These are phyloP conservation scores for Avena sativa DNA, from an alignment of 176 grass and related monocot genomes.

Conservation along the genomic window DNA sequence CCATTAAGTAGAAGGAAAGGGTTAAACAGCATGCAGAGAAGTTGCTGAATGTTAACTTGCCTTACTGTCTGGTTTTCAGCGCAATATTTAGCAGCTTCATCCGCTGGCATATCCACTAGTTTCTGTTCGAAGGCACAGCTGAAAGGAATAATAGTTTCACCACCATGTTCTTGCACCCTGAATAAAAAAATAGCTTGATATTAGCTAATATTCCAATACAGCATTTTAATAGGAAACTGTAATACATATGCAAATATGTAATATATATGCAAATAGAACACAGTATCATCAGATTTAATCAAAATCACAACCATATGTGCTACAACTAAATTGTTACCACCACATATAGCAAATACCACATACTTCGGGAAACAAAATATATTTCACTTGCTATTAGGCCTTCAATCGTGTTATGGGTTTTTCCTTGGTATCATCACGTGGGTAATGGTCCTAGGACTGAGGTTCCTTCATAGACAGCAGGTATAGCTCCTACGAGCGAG, in stretches of 20 bases:
- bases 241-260: not conserved
- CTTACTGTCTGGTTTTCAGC: constrained; percentile 78
- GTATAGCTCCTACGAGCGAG: not conserved
- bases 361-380: not conserved
- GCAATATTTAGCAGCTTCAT: constrained; percentile 99
- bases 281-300: not conserved
- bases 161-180: constrained; percentile 98
- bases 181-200: constrained; percentile 18
- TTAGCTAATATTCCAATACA: constrained; percentile 1
- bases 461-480: not conserved
- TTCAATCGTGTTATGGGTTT: not conserved
- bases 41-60: constrained; percentile 36
- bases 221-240: not conserved
- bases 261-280: not conserved
- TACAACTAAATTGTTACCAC: not conserved
- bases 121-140: constrained; percentile 90
- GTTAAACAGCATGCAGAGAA: not conserved
- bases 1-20: constrained; percentile 22
- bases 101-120: constrained; percentile 90
- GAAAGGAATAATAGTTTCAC: constrained; percentile 90
- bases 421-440: not conserved
- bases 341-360: not conserved
- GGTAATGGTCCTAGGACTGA: constrained; percentile 8
- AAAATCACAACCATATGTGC: constrained; percentile 1
- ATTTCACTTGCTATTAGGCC: not conserved